These are phyloP conservation scores for Melanopsichium pennsylvanicum DNA, from an alignment of 1,284 basidiomycete species.

Conservation along the genomic window DNA sequence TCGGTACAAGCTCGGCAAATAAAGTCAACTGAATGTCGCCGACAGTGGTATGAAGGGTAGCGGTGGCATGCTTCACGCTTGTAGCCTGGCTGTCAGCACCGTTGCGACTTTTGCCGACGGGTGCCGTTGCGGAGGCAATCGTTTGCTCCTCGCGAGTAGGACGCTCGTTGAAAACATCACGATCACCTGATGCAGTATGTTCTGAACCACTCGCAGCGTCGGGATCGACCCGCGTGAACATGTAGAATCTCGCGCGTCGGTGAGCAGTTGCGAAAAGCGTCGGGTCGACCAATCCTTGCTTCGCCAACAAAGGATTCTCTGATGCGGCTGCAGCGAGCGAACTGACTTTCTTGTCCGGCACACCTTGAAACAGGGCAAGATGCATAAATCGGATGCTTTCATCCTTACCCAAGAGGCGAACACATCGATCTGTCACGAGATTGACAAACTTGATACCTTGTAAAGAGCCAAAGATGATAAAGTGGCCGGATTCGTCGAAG, in stretches of 20 bases:
- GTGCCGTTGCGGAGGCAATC: constrained; percentile 76
- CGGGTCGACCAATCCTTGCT: constrained; percentile 77
- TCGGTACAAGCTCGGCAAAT: constrained; percentile 89
- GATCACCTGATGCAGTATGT: constrained; percentile 74
- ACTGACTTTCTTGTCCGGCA: constrained; percentile 82
- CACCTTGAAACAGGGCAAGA: constrained; percentile 88
- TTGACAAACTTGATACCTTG: constrained; percentile 98
- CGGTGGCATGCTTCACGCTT: constrained; percentile 61
- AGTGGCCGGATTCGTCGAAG: constrained; percentile 96
- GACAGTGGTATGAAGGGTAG: constrained; percentile 91
- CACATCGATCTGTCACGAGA: constrained; percentile 90
- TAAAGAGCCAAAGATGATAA: constrained; percentile 89
- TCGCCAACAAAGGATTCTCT: constrained; percentile 86
- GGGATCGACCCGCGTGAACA: constrained; percentile 88
- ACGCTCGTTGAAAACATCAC: constrained; percentile 97
- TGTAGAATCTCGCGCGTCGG: constrained; percentile 92
- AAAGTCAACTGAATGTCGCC: constrained; percentile 88
- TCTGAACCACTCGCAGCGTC: constrained; percentile 64
- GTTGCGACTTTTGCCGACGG: constrained; percentile 33
- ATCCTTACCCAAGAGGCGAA: constrained; percentile 88
- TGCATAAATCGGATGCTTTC: constrained; percentile 91
- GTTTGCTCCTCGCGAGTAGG: constrained; percentile 95
- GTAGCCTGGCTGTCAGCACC: neutral
- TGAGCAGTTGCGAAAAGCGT: constrained; percentile 92
- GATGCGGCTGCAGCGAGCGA: constrained; percentile 89